phyloP scores from a whole-genome alignment of 805 yeast species.

The Saccharomycopsis fodiens region DNA sequence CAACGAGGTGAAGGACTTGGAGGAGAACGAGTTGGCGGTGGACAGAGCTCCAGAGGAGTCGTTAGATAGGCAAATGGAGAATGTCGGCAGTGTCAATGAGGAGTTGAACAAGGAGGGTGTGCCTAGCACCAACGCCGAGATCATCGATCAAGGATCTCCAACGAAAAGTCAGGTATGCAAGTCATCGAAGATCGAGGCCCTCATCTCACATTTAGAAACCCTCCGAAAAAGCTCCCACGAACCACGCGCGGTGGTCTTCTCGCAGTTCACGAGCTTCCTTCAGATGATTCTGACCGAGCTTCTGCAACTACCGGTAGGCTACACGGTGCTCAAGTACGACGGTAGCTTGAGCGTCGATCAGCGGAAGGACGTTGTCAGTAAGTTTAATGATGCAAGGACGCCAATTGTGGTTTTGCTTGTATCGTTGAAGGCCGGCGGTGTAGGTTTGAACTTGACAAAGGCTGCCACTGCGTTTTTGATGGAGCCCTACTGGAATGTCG shows the following conservation, averaged over 20 bases:
- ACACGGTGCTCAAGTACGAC: constrained; percentile 65
- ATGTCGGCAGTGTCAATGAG: not conserved
- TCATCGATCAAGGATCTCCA: not conserved
- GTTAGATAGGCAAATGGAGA: no score
- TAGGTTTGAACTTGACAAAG: constrained; percentile 94
- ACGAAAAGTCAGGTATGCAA: not conserved
- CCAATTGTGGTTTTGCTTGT: constrained; percentile 32
- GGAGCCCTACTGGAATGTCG: constrained; percentile 98
- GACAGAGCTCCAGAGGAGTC: not conserved
- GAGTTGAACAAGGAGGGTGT: not conserved
- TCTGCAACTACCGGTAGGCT: constrained; percentile 33
- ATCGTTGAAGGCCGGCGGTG: constrained; percentile 94
- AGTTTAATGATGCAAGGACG: constrained; percentile 38
- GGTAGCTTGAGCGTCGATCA: constrained; percentile 67
- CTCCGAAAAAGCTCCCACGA: constrained; percentile 50
- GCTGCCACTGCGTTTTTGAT: constrained; percentile 97
- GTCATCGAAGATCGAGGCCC: not conserved
- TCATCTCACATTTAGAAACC: constrained; percentile 38
- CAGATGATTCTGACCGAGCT: constrained; percentile 68
- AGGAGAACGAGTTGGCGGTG: not conserved
- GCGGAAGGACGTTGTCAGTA: constrained; percentile 51
- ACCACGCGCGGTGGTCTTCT: constrained; percentile 78
- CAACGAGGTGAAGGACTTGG: not conserved
- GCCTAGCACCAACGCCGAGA: not conserved
- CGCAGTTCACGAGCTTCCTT: constrained; percentile 79